A percentile compares a stretch with the other conserved stretches of the same genome.
phyloP scores from a whole-genome alignment of 2,329 filamentous ascomycete genomes.

The Pestalotiopsis sp. region DNA sequence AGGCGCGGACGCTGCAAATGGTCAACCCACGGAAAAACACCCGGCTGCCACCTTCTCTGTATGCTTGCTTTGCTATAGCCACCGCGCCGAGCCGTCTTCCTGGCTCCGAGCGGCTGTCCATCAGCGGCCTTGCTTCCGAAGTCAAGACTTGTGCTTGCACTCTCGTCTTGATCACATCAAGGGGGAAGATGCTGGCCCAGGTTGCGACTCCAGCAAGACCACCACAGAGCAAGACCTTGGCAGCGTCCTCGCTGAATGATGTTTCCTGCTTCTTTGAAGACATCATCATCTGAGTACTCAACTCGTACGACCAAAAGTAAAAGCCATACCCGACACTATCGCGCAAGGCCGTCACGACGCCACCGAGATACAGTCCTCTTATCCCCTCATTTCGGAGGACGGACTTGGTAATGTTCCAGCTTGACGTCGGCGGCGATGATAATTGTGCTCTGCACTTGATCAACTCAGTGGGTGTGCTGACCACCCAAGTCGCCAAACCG shows the following conservation, averaged over 20 bases:
- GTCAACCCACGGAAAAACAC: slow-evolving; percentile 76
- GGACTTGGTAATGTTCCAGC: slow-evolving; percentile 64
- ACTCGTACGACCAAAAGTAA: slow-evolving; percentile 93
- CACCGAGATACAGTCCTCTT: slow-evolving; percentile 79
- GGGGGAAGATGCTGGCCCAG: slow-evolving; percentile 87
- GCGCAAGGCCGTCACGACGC: slow-evolving; percentile 76
- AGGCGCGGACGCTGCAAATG: slow-evolving; percentile 83
- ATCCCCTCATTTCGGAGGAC: slow-evolving; percentile 62
- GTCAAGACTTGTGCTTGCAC: slow-evolving; percentile 72
- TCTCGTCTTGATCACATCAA: slow-evolving; percentile 91
- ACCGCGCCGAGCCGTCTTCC: slow-evolving; percentile 53
- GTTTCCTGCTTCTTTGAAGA: slow-evolving; percentile 21
- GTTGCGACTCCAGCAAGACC: slow-evolving; percentile 85
- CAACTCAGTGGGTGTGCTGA: slow-evolving; percentile 87
- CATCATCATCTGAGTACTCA: slow-evolving; percentile 64
- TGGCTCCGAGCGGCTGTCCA: slow-evolving; percentile 27
- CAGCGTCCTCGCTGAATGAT: slow-evolving; percentile 46
- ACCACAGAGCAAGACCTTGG: slow-evolving; percentile 77
- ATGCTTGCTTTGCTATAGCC: slow-evolving; percentile 67
- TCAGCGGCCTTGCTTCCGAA: slow-evolving; percentile 31
- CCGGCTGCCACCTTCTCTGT: slow-evolving; percentile 60
- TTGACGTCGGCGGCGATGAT: slow-evolving; percentile 49
- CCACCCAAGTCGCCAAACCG: slow-evolving; percentile 81
- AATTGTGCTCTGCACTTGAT: slow-evolving; percentile 89
- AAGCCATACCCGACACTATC: slow-evolving; percentile 96